Percentiles rank a stretch among this genome's conserved stretches.
These are phyloP conservation scores for Erigeron canadensis DNA, from an alignment of 129 eudicot genomes.

Conservation along the genomic window DNA sequence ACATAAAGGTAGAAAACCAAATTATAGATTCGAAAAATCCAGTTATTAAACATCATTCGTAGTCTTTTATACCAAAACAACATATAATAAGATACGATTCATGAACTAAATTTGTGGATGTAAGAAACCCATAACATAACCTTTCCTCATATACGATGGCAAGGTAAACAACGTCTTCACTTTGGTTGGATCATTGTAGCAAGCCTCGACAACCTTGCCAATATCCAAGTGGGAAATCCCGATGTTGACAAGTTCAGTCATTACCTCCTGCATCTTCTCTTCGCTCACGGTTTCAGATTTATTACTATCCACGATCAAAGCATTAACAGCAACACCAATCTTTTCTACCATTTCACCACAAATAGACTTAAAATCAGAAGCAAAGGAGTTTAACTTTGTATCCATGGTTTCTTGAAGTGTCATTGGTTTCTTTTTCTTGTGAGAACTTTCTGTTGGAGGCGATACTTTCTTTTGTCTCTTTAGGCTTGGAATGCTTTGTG, in stretches of 20 bases:
- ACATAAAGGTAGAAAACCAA: not conserved
- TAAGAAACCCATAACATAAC: not conserved
- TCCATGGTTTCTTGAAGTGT: not conserved
- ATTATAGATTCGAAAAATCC: not conserved
- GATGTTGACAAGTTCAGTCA: not conserved
- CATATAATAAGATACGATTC: not conserved
- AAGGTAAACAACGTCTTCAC: conserved; percentile 15
- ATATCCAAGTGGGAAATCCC: too few species aligned
- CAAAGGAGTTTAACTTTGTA: not conserved
- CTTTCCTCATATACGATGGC: not conserved
- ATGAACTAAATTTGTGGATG: conserved; percentile 1
- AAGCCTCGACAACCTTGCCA: conserved; percentile 9
- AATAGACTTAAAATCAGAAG: not conserved
- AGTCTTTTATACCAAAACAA: not conserved
- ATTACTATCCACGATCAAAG: not conserved
- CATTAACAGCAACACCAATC: not conserved
- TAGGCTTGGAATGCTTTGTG: too few species aligned
- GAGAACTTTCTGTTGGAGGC: not conserved
- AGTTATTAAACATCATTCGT: not conserved
- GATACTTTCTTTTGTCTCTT: not conserved
- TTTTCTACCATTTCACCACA: not conserved
- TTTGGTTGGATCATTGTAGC: conserved; percentile 10
- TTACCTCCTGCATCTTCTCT: not conserved
- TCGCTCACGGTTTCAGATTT: not conserved
- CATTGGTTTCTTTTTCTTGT: not conserved